Conservation (phyloP, 441 rosid genomes). For the Brassica balearica region DNA sequence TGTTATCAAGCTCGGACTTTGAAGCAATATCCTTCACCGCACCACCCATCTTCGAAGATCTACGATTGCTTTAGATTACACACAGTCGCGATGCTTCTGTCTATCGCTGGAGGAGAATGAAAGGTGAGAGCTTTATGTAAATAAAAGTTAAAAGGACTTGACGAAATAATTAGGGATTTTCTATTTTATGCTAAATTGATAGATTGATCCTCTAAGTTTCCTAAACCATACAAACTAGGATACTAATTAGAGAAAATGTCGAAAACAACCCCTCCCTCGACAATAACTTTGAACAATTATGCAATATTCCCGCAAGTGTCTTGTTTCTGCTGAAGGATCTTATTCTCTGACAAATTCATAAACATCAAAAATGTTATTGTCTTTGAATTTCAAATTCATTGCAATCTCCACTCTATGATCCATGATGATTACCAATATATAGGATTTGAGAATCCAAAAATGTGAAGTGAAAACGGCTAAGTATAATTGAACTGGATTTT, state of each 20-base stretch:
- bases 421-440: background rate
- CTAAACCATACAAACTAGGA: background rate
- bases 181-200: background rate
- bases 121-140: no score
- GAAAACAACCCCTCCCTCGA: background rate
- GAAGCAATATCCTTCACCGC: conserved; percentile 83
- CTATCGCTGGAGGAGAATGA: no score
- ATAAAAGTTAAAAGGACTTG: background rate
- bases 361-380: background rate
- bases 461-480: background rate
- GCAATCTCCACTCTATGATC: background rate
- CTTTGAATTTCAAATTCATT: background rate
- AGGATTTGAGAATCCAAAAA: background rate
- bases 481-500: background rate
- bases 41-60: conserved; percentile 60
- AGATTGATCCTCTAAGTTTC: background rate
- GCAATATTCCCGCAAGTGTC: background rate
- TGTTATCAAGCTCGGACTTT: conserved; percentile 76
- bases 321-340: background rate
- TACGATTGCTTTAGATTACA: background rate
- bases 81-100: no score
- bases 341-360: background rate
- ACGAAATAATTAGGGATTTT: conserved; percentile 7
- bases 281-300: background rate
- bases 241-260: background rate